Evolutionary conservation across 1,284 basidiomycete genomes (phyloP), one percentile per base, ranked within the genome.

Genomic region (Ustilago esculenta): DNA sequence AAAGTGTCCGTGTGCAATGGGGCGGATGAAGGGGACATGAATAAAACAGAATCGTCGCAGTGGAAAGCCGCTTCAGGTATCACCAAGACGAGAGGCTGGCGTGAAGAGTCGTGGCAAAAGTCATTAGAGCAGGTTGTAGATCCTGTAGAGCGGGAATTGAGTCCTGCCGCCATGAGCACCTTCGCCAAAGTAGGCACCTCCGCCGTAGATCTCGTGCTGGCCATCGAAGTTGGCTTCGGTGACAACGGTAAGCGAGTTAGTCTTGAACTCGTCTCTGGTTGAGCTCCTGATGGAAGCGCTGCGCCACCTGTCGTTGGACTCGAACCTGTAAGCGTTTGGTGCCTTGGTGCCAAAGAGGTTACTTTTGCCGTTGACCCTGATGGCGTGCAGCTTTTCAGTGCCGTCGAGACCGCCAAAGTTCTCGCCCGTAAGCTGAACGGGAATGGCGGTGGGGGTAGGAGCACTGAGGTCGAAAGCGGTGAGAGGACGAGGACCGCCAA

Each of bases 171-270:
- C 76, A 10, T 73, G 44, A 1, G 61, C 72, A 37, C 76, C 75
- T 17, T 80, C 67, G n/a, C 56, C 59, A 56, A 80, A 80, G 72
- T 75, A 80, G 15, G 78, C 78, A 12, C 78, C 75, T 15, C 70
- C 61, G 17, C 63, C 79, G 61, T 79, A 80, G 37, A 80, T 50
- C 39, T 70, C 40, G 36, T 54, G 48, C n/a, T 60, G 58, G 17
- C 77, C 78, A 17, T 58, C 39, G 53, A 73, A 72, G 58, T 66
- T 71, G 44, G 50, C 67, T 44, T 80, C 76, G 27, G 67, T 56
- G 11, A 80, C 70, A 9, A 64, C 72, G 14, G 77, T 79, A 21
- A 80, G 67, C 18, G 64, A 70, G 57, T 75, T 78, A 55, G 50
- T 45, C 21, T 57, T 37, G 35, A 80, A 76, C 50, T 78, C 72